These are phyloP conservation scores for Nigrospora oryzae DNA, from an alignment of 2,329 filamentous ascomycete species.

Conservation along the genomic window DNA sequence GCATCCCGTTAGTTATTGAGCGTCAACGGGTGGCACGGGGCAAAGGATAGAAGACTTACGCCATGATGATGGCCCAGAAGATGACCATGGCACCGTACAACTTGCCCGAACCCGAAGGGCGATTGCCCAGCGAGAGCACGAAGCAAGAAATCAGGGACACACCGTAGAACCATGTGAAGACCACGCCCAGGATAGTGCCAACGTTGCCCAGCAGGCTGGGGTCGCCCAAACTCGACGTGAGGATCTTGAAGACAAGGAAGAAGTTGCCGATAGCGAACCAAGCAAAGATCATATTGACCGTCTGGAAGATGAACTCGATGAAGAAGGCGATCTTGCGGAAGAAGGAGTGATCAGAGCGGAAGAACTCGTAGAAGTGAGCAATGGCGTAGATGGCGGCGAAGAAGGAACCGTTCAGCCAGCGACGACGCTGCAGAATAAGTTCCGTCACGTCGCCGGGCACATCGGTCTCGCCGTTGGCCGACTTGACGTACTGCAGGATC, in stretches of 20 bases:
- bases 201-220: slow-evolving; percentile 61
- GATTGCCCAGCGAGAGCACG: slow-evolving; percentile 86
- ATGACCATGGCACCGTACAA: slow-evolving; percentile 97
- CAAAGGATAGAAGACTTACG: slow-evolving; percentile 42
- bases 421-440: slow-evolving; percentile 87
- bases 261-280: slow-evolving; percentile 99
- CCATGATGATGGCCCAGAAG: slow-evolving; percentile 95
- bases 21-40: not conserved
- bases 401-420: slow-evolving; percentile 97
- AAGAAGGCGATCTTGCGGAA: slow-evolving; percentile 84
- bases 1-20: not conserved
- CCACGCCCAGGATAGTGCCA: slow-evolving; percentile 73
- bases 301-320: slow-evolving; percentile 90
- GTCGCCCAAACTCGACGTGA: slow-evolving; percentile 76
- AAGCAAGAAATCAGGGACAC: slow-evolving; percentile 90
- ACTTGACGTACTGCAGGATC: slow-evolving; percentile 98
- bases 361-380: slow-evolving; percentile 92
- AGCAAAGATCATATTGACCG: slow-evolving; percentile 93
- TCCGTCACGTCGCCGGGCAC: slow-evolving; percentile 92
- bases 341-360: slow-evolving; percentile 83
- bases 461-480: slow-evolving; percentile 91
- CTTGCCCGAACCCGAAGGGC: slow-evolving; percentile 85
- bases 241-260: slow-evolving; percentile 96
- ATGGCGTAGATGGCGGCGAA: slow-evolving; percentile 95
- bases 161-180: slow-evolving; percentile 96